Evolutionary conservation across 768 basidiomycete genomes (phyloP), one percentile per base, ranked within the genome.

Genomic region (Arthromyces matolae): DNA sequence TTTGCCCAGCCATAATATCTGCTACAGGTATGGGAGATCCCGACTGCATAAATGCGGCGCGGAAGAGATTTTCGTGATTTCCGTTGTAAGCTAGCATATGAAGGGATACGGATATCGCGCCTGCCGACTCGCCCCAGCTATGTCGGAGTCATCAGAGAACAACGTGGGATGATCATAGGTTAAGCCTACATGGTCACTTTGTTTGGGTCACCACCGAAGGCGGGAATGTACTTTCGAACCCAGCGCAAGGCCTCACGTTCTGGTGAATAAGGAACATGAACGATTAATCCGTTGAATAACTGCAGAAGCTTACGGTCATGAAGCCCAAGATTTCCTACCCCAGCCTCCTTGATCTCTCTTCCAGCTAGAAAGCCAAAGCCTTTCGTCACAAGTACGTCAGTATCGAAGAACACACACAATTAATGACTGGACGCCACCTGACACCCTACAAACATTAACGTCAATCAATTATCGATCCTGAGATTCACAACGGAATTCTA

Each of bases 171-270:
- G n/a, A n/a, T n/a, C n/a, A n/a, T n/a, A n/a, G n/a, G n/a, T n/a
- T n/a, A n/a, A n/a, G n/a, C 75, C 43, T 59, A 80, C 77, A 81
- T 73, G 0, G 79, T 80, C 3, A 82, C 82, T 59, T 79, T 81
- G 2, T 58, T 60, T 0, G 79, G 76, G 60, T 87, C 83, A 8
- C 86, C 86, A 1, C 84, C 84, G 51, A 86, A 87, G 7, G 69
- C 65, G 27, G 61, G 52, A 52, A 86, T 83, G 57, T 87, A 80
- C 56, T 80, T 77, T 52, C 83, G 77, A 1, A 87, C 68, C 85
- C 85, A 87, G 46, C 76, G 62, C 6, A 88, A 56, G 2, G 80
- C 83, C 27, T 76, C 63, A 20, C 79, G 71, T 58, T 80, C 77
- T 84, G 61, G 8, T 13, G 38, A 37, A 3, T 14, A n/a, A 18